Base-by-base conservation (phyloP, 768 basidiomycete genomes). In the Amanita thiersii region DNA sequence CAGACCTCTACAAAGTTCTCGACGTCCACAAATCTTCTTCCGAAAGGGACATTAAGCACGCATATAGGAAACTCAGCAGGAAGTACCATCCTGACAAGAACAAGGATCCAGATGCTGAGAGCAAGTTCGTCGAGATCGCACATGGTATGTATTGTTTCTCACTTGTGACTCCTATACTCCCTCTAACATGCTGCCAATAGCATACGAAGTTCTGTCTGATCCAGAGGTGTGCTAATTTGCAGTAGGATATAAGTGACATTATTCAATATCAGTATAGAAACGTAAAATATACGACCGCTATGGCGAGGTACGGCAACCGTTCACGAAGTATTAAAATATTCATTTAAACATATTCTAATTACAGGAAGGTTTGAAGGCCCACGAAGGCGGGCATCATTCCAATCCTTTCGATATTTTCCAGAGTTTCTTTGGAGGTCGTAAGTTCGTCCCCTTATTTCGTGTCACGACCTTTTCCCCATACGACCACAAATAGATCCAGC, bases 1-100 rank as follows among this genome's bases (percentile, higher is more conserved):
- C 76, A 3, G 87, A 91, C 63, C 70, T 83, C 35, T 96, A 94
- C 62, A 87, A 88, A 61, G 56, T 77, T 44, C 67, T 94, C 46
- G 90, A 88, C 52, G 70, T 94, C 33, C 75, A 79, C 52, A 78
- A 66, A 50, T 81, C 86, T 32, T 89, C 91, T 10, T 82, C 83
- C 26, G 87, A 92, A 32, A 79, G 78, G 55, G 91, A 94, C 54
- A 89, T 97, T 57, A 77, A 85, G 60, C 83, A 86, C 50, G 89
- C 92, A 2, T 97, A 96, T 65, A 91, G 91, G 60, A 80, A 78
- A 52, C 69, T 93, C 12, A 89, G 88, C 59, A 79, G 79, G 53
- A 88, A 81, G 63, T 90, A 75, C 43, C 93, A 98, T 55, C 94
- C 94, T 0, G 94, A 99, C 70, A 96, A 94, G 69, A 96, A 93